These are phyloP conservation scores for Crassisporium funariophilum DNA, from an alignment of 768 basidiomycete genomes.

Conservation along the genomic window DNA sequence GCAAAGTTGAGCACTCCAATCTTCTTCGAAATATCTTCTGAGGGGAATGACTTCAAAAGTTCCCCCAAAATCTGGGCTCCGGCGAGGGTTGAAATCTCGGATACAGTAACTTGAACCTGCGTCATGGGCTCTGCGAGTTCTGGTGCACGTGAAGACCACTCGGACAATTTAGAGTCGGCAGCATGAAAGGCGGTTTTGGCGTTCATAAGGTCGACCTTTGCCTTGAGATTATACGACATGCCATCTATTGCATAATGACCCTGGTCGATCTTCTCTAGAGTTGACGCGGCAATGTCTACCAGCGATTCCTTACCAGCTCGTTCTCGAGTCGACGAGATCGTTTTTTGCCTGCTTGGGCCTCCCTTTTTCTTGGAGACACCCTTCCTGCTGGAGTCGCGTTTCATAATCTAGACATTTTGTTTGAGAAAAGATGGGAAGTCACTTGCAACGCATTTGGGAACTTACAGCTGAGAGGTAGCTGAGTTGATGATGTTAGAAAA, in stretches of 20 bases:
- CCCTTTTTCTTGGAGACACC: not conserved
- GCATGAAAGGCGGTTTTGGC: constrained; percentile 52
- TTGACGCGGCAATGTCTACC: constrained; percentile 48
- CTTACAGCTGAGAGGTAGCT: no score
- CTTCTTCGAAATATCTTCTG: constrained; percentile 47
- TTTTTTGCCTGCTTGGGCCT: not conserved
- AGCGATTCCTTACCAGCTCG: constrained; percentile 13
- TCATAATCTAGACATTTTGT: no score
- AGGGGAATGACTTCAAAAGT: constrained; percentile 28
- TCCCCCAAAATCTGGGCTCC: constrained; percentile 15
- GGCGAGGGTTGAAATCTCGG: constrained; percentile 20
- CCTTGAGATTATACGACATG: constrained; percentile 27
- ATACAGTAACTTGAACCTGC: constrained; percentile 25
- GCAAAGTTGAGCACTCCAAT: constrained; percentile 76
- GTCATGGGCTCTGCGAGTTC: constrained; percentile 11
- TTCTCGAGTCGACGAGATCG: not conserved
- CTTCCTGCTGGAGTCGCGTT: no score
- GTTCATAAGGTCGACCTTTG: constrained; percentile 26
- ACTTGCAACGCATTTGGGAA: no score
- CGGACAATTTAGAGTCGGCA: constrained; percentile 45
- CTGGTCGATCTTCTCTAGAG: constrained; percentile 46
- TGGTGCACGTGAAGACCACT: constrained; percentile 37
- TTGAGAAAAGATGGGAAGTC: no score
- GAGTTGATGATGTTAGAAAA: no score
- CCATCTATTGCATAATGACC: constrained; percentile 40